Evolutionary conservation across 2,329 filamentous ascomycete genomes (phyloP).

Genomic region (Nothomitra cinnamomea): DNA sequence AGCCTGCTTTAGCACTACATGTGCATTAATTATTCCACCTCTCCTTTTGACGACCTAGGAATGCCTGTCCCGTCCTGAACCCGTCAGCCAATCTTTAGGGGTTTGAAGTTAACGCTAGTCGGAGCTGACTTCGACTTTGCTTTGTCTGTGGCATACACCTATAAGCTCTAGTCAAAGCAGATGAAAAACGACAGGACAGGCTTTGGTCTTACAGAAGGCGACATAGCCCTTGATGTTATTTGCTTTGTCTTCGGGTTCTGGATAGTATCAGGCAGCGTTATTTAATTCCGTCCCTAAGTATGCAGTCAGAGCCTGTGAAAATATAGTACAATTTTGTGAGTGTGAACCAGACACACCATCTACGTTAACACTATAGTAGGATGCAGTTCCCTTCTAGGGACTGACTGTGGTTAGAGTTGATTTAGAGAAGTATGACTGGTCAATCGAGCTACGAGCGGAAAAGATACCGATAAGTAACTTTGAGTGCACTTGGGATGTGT

Average conservation of each 20-base stretch:
- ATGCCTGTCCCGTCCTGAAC: too few species aligned
- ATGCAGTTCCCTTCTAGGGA: constrained; percentile 40
- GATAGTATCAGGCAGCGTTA: constrained; percentile 44
- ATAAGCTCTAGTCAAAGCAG: background rate
- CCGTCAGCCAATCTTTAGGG: background rate
- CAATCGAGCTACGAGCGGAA: constrained; percentile 28
- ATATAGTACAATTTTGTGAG: background rate
- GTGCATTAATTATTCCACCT: too few species aligned
- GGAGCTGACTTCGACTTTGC: constrained; percentile 8
- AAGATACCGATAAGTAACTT: constrained; percentile 16
- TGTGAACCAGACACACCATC: constrained; percentile 21
- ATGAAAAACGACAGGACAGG: background rate
- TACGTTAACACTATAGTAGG: constrained; percentile 36
- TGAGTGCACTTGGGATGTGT: background rate
- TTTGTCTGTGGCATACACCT: constrained; percentile 9
- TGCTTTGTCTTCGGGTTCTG: constrained; percentile 30
- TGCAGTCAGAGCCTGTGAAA: background rate
- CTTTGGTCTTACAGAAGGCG: constrained; percentile 35
- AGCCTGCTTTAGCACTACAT: too few species aligned
- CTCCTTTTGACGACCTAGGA: too few species aligned
- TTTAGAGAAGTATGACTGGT: constrained; percentile 25
- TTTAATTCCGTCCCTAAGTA: constrained; percentile 26
- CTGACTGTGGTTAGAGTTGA: constrained; percentile 33
- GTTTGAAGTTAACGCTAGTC: constrained; percentile 7
- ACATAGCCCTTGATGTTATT: constrained; percentile 36